Evolutionary conservation across 371 early-diverging fungal species (phyloP).

Genomic region (Apophysomyces elegans): DNA sequence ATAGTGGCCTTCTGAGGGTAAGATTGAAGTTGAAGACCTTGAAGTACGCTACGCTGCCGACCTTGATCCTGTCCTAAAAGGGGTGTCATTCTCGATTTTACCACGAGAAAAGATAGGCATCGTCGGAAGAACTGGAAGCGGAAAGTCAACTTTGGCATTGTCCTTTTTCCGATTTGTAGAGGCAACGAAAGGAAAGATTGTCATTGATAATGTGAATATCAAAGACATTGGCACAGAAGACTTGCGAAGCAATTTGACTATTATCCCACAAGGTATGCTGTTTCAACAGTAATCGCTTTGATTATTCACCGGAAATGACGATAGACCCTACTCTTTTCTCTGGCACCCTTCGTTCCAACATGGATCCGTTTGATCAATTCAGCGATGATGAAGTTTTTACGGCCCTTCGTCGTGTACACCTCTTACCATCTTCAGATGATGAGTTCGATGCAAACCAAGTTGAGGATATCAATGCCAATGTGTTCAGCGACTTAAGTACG

Average conservation of each 20-base stretch:
- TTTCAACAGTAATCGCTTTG: background rate
- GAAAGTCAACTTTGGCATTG: slow-evolving; percentile 76
- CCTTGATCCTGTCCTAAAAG: slow-evolving; percentile 61
- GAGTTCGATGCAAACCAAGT: slow-evolving; percentile 30
- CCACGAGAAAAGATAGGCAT: slow-evolving; percentile 65
- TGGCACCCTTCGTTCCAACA: slow-evolving; percentile 68
- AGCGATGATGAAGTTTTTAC: slow-evolving; percentile 72
- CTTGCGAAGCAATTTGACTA: slow-evolving; percentile 70
- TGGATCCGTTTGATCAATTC: slow-evolving; percentile 70
- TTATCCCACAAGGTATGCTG: slow-evolving; percentile 69
- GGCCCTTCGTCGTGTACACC: slow-evolving; percentile 60
- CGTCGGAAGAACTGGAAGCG: slow-evolving; percentile 77
- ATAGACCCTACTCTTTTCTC: slow-evolving; percentile 68
- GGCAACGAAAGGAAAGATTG: slow-evolving; percentile 65
- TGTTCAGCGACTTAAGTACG: slow-evolving; percentile 26
- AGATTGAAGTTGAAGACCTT: slow-evolving; percentile 61
- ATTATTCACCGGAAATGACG: background rate
- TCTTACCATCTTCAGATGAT: slow-evolving; percentile 36
- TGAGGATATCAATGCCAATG: slow-evolving; percentile 34
- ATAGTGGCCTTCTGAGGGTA: slow-evolving; percentile 70
- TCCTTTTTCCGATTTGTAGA: slow-evolving; percentile 82
- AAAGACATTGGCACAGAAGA: slow-evolving; percentile 70
- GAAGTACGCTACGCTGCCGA: slow-evolving; percentile 66
- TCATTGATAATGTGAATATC: slow-evolving; percentile 79
- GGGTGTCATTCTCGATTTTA: slow-evolving; percentile 55